Conservation (phyloP, 306 rosid species). For the Astragalus membranaceus region DNA sequence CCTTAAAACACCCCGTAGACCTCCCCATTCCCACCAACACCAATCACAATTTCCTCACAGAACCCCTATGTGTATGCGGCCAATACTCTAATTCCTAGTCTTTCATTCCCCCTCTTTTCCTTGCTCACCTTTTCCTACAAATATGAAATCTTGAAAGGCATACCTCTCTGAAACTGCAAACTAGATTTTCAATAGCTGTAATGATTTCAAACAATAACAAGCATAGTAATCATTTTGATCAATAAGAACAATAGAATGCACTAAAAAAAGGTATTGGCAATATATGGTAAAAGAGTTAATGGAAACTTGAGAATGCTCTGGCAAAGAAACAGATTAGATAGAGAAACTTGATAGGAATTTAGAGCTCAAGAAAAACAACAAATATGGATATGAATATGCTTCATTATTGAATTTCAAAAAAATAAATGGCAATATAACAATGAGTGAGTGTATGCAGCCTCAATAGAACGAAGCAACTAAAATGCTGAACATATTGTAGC, state of each 20-base stretch:
- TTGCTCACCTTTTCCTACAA: conserved; percentile 5
- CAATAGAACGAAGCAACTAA: neutral
- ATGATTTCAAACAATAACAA: conserved; percentile 2
- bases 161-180: conserved; percentile 27
- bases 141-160: conserved; percentile 15
- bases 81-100: too few species aligned
- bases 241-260: neutral
- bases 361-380: too few species aligned
- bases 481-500: neutral
- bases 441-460: neutral
- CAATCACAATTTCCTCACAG: too few species aligned
- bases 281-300: neutral
- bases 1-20: too few species aligned
- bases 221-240: too few species aligned
- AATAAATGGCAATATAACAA: neutral
- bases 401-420: neutral
- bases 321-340: neutral
- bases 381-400: neutral
- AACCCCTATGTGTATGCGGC: too few species aligned
- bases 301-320: neutral
- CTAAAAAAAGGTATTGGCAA: neutral
- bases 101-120: too few species aligned
- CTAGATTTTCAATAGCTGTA: conserved; percentile 12
- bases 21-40: too few species aligned
- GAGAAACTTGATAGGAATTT: too few species aligned